Conservation (phyloP, 225 moss, liverwort and hornwort genomes). For the Bryoerythrophyllum caledonicum region DNA sequence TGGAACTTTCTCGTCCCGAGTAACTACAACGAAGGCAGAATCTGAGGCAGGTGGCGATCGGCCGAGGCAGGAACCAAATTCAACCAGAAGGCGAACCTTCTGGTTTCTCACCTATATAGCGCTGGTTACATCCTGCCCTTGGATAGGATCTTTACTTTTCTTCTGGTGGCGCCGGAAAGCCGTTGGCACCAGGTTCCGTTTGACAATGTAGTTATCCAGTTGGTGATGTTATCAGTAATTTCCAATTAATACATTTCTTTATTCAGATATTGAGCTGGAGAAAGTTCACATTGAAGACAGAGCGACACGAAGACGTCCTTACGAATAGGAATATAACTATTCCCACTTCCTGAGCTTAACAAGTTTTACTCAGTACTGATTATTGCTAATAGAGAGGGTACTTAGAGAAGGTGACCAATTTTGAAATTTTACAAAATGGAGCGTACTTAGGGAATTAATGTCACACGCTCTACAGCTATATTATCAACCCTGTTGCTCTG, state of each 20-base stretch:
- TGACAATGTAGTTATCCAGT: slow-evolving; percentile 29
- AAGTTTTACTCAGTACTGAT: neutral
- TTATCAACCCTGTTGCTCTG: neutral
- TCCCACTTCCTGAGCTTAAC: neutral
- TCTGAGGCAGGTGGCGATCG: slow-evolving; percentile 25
- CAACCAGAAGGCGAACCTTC: slow-evolving; percentile 47
- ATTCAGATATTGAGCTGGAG: neutral
- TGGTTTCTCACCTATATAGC: slow-evolving; percentile 85
- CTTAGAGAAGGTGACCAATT: too few relatives aligned
- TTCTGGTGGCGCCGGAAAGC: slow-evolving; percentile 62
- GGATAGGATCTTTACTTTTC: slow-evolving; percentile 71
- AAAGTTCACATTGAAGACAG: slow-evolving; percentile 1
- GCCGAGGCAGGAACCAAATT: slow-evolving; percentile 18
- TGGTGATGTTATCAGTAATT: neutral
- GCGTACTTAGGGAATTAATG: too few relatives aligned
- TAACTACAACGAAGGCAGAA: neutral
- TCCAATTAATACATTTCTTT: neutral
- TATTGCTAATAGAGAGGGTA: too few relatives aligned
- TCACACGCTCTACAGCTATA: too few relatives aligned
- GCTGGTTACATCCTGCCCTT: slow-evolving; percentile 71
- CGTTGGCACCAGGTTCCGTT: slow-evolving; percentile 19
- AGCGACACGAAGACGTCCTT: neutral
- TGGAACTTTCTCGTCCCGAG: slow-evolving; percentile 17
- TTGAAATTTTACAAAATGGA: too few relatives aligned
- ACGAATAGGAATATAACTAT: neutral